Conservation (phyloP, 73 alveolate species). For the Paramecium sonneborni region DNA sequence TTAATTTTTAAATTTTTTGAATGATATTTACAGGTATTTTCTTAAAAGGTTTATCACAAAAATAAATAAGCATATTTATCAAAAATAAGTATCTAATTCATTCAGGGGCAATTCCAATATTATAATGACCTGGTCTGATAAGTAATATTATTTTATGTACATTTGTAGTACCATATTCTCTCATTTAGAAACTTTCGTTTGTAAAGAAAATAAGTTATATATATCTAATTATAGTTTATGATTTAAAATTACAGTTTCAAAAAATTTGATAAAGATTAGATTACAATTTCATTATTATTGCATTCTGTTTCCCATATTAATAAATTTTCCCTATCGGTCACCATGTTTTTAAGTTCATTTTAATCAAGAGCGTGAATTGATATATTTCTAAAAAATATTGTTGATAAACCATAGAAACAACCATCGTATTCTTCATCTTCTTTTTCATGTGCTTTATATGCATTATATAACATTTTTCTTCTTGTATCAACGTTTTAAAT, state of each 20-base stretch:
- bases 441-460: not conserved
- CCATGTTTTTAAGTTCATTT: not conserved
- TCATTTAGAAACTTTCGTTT: not conserved
- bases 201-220: not conserved
- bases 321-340: not conserved
- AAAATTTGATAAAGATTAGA: not conserved
- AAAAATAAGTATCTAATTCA: too few species aligned
- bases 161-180: not conserved
- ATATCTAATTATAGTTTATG: not conserved
- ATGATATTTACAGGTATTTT: too few species aligned
- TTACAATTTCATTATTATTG: not conserved
- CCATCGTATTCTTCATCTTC: not conserved
- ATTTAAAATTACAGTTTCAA: not conserved
- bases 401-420: not conserved
- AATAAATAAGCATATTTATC: too few species aligned
- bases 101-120: not conserved
- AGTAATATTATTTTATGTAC: not conserved
- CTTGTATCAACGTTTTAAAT: not conserved
- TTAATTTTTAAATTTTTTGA: too few species aligned
- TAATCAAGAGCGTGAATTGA: not conserved
- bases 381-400: not conserved
- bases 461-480: not conserved
- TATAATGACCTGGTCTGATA: not conserved
- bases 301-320: not conserved
- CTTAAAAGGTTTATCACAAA: too few species aligned